Evolutionary conservation across 2,329 filamentous ascomycete species (phyloP), one percentile per base, ranked within the genome.

Genomic region (Teratosphaeria destructans): DNA sequence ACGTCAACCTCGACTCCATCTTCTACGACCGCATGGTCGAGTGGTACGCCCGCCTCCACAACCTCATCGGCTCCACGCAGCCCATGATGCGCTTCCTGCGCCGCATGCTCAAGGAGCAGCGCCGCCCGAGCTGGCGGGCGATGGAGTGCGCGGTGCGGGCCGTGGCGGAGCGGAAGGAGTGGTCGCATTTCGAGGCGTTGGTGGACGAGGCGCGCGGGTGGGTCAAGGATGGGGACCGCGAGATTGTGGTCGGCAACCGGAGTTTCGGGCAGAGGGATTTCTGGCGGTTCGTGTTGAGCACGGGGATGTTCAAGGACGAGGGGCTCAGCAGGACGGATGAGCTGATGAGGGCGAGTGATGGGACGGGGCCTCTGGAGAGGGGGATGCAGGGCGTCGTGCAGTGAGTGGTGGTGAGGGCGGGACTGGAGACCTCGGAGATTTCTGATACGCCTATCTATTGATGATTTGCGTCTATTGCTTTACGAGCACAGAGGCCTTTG

Each of bases 21-120:
- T 84, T 91, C 65, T 90, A 85, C 80, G 86, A 89, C 71, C 81
- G 85, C 57, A 78, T 87, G 62, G 81, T 91, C 63, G 82, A 84
- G 68, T 87, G 86, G 1, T 89, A 87, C 70, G 82, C 86, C 7
- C 64, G 72, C 12, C 59, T 68, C 52, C 69, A 71, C 55, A 59
- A 60, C 47, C 72, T 76, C 10, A 81, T 81, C 54, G 78, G 85
- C 60, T 39, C 39, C 5, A 73, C 79, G 0, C 70, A 71, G 37
- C 76, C 72, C 53, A 75, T 76, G 72, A 74, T 79, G 67, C 67
- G 66, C 5, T 74, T 78, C 53, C 67, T 80, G 34, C 66, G 54
- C 53, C 68, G 68, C 26, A 75, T 78, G 72, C 66, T 69, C 1
- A 68, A 64, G 34, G 68, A 74, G 14, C 74, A 76, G 8, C 74